Evolutionary conservation across 306 rosid species (phyloP).

Genomic region (Canavalia ensiformis): DNA sequence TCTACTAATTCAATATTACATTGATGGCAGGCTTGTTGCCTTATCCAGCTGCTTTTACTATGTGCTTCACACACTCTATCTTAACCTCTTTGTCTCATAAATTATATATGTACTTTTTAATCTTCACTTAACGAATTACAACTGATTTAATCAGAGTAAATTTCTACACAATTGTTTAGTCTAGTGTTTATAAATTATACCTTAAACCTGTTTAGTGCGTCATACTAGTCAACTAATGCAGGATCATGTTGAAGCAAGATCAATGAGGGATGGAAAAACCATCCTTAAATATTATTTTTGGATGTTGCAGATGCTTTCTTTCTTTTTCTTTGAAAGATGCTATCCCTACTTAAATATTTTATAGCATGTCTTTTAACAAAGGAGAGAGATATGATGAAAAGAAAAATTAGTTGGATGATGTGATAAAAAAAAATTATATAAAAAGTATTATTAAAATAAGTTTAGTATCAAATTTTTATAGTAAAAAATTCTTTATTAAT

Average conservation of each 20-base stretch:
- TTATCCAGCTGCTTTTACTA: constrained; percentile 32
- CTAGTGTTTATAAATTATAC: background rate
- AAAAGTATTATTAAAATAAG: too few species aligned
- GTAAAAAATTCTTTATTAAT: too few species aligned
- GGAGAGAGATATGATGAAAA: too few species aligned
- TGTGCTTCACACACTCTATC: background rate
- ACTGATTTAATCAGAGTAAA: background rate
- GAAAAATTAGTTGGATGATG: too few species aligned
- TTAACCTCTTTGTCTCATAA: constrained; percentile 9
- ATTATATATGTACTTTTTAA: background rate
- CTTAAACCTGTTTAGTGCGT: background rate
- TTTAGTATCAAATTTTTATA: too few species aligned
- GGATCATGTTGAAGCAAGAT: too few species aligned
- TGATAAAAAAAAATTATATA: too few species aligned
- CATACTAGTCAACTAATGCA: too few species aligned
- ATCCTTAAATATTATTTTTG: background rate
- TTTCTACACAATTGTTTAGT: constrained; percentile 17
- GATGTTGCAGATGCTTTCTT: background rate
- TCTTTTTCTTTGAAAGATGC: background rate
- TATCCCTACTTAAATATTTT: too few species aligned
- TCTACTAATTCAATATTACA: constrained; percentile 9
- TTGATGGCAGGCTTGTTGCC: constrained; percentile 36
- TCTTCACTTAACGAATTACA: background rate
- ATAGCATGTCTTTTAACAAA: too few species aligned
- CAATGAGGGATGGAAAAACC: background rate